These are phyloP conservation scores for Termitomyces sp. DNA, from an alignment of 768 basidiomycete genomes.

Conservation along the genomic window DNA sequence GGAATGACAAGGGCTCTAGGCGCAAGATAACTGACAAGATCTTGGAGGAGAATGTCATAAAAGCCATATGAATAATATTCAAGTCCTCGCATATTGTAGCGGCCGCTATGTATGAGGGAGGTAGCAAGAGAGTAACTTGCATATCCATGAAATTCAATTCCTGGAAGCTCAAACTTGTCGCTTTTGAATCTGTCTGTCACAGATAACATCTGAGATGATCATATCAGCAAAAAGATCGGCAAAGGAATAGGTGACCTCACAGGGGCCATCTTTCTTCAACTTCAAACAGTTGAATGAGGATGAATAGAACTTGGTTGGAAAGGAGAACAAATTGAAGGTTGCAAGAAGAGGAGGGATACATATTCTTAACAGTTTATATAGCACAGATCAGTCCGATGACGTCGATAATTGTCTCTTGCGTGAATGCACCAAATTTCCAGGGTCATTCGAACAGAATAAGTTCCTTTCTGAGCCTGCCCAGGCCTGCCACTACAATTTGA, in stretches of 20 bases:
- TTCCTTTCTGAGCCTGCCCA: no score
- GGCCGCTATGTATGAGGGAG: background rate
- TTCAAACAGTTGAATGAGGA: no score
- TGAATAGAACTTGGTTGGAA: background rate
- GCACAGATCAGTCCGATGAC: no score
- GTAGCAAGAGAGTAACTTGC: background rate
- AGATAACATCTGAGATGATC: background rate
- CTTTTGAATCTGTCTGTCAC: background rate
- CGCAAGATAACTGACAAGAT: background rate
- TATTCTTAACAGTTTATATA: no score
- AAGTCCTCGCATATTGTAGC: background rate
- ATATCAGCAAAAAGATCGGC: background rate
- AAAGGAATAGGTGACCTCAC: background rate
- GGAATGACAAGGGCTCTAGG: background rate
- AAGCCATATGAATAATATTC: background rate
- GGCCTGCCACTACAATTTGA: no score
- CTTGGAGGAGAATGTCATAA: background rate
- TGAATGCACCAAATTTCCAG: no score
- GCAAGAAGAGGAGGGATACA: no score
- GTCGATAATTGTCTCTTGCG: no score
- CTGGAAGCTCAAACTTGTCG: background rate
- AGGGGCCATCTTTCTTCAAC: background rate
- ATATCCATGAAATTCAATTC: slow-evolving; percentile 7
- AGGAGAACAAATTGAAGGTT: background rate
- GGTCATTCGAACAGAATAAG: no score